phyloP scores from a whole-genome alignment of 2,329 filamentous ascomycete species.

The Hymenoscyphus fraxineus region DNA sequence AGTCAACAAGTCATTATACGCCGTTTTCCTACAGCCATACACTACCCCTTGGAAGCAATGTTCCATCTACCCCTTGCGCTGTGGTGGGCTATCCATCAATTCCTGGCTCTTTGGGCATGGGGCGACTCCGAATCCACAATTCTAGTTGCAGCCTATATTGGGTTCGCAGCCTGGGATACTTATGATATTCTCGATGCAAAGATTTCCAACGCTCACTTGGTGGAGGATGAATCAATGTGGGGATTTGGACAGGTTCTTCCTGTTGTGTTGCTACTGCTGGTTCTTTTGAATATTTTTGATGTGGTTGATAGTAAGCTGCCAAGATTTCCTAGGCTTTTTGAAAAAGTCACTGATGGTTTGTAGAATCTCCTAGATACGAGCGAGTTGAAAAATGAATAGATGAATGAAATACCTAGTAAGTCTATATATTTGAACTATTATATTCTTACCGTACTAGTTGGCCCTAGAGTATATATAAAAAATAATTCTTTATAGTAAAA shows the following conservation, averaged over 20 bases:
- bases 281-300: not conserved
- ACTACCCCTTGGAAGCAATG: not conserved
- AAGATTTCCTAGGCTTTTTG: not conserved
- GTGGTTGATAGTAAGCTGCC: not conserved
- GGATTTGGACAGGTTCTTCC: not conserved
- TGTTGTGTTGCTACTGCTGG: not conserved
- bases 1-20: not conserved
- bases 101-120: not conserved
- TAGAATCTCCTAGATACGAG: no score
- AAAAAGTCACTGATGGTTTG: no score
- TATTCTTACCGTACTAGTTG: no score
- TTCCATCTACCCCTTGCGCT: not conserved
- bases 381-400: no score
- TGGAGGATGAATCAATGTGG: not conserved
- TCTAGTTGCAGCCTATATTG: not conserved
- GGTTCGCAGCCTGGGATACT: not conserved
- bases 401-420: no score
- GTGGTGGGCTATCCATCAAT: not conserved
- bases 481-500: no score
- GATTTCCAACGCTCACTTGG: not conserved
- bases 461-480: no score
- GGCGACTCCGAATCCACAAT: not conserved
- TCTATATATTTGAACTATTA: no score
- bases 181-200: not conserved
- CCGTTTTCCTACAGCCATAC: not conserved